Evolutionary conservation across 192 early-diverging fungal genomes (phyloP).

Genomic region (Podila horticola): DNA sequence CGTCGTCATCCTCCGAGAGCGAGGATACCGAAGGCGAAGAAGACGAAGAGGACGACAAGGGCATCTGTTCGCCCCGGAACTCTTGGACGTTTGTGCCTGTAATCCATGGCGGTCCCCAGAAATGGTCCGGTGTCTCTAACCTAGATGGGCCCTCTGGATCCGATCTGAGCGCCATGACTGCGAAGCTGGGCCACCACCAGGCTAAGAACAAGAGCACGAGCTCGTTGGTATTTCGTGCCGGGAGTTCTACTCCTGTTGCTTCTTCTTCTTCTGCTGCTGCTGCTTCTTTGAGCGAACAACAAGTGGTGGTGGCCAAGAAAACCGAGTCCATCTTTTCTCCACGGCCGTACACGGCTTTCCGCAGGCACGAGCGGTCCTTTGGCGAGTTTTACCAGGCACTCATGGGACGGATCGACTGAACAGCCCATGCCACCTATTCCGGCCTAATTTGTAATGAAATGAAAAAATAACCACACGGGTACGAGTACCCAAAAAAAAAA

Average conservation of each 20-base stretch:
- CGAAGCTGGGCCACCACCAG: not conserved
- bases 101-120: not conserved
- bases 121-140: not conserved
- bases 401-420: conserved; percentile 9
- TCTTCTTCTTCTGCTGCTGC: too few relatives aligned
- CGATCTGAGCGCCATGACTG: not conserved
- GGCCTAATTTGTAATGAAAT: conserved; percentile 3
- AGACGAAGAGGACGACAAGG: not conserved
- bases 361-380: conserved; percentile 27
- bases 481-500: not conserved
- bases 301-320: not conserved
- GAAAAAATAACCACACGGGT: not conserved
- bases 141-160: too few relatives aligned
- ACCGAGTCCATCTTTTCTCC: conserved; percentile 50
- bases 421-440: too few relatives aligned
- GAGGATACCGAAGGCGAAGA: conserved; percentile 20
- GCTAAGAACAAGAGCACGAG: not conserved
- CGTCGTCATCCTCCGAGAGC: conserved; percentile 9
- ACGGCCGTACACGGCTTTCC: conserved; percentile 17
- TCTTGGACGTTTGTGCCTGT: conserved; percentile 22
- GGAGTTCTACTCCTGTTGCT: not conserved
- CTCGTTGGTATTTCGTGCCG: not conserved
- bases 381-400: conserved; percentile 38
- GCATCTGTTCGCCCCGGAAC: conserved; percentile 23
- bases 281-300: not conserved